A percentile compares a stretch with the other conserved stretches of the same genome.
Conservation (phyloP, 148 eudicot genomes). For the Camellia granthamiana region DNA sequence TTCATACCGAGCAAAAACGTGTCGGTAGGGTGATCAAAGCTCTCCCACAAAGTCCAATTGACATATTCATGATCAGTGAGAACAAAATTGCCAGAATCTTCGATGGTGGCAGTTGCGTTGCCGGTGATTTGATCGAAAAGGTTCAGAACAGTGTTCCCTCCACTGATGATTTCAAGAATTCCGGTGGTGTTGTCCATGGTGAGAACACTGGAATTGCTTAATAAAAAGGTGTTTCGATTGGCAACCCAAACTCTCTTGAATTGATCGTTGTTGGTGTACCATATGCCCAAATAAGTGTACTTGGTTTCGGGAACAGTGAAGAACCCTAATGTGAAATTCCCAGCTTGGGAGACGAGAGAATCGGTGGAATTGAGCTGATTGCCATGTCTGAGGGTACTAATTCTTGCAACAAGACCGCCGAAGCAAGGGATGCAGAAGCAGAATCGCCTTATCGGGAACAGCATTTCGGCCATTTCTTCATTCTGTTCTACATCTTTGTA, state of each 20-base stretch:
- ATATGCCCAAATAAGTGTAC: slow-evolving; percentile 20
- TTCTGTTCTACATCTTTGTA: too few species aligned
- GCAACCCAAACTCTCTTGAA: slow-evolving; percentile 16
- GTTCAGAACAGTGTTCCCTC: slow-evolving; percentile 12
- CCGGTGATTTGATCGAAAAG: slow-evolving; percentile 8
- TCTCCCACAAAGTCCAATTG: slow-evolving; percentile 7
- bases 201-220: neutral
- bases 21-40: neutral
- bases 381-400: slow-evolving; percentile 6
- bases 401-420: neutral
- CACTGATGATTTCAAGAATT: neutral
- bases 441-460: too few species aligned
- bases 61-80: slow-evolving; percentile 4
- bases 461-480: too few species aligned
- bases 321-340: slow-evolving; percentile 24
- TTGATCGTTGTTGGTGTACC: slow-evolving; percentile 10
- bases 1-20: neutral
- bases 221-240: slow-evolving; percentile 6
- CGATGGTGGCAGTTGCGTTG: slow-evolving; percentile 6
- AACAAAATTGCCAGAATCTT: slow-evolving; percentile 23
- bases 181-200: neutral
- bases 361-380: slow-evolving; percentile 10
- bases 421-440: neutral
- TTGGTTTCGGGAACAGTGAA: slow-evolving; percentile 1
- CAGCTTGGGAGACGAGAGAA: slow-evolving; percentile 17